Percentiles rank a stretch among this genome's conserved stretches.
These are phyloP conservation scores for Kwoniella dejecticola DNA, from an alignment of 768 basidiomycete species.

Conservation along the genomic window DNA sequence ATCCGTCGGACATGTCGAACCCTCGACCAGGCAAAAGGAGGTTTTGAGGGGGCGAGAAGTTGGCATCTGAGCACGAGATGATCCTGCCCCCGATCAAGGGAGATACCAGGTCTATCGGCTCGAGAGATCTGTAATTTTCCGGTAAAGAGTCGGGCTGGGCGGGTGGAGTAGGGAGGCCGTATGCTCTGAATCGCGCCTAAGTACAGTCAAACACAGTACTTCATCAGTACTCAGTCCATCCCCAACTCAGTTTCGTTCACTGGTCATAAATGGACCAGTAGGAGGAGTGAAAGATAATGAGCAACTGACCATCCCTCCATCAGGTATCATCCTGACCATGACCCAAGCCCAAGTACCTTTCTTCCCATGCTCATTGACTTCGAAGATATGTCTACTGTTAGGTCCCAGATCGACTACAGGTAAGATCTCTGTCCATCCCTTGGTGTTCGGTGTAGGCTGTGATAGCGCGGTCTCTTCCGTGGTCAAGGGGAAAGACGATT, in stretches of 20 bases:
- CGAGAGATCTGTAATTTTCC: constrained; percentile 9
- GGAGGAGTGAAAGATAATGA: background rate
- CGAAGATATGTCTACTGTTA: constrained; percentile 84
- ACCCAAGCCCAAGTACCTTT: constrained; percentile 55
- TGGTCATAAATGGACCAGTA: constrained; percentile 12
- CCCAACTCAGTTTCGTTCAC: background rate
- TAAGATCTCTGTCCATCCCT: constrained; percentile 71
- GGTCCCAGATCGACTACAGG: constrained; percentile 77
- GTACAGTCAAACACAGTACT: background rate
- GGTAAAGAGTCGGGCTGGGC: constrained; percentile 19
- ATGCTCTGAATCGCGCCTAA: constrained; percentile 89
- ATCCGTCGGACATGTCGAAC: constrained; percentile 91
- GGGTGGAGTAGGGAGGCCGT: constrained; percentile 61
- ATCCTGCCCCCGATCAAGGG: constrained; percentile 86
- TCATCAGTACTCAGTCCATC: too few species aligned
- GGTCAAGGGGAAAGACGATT: background rate
- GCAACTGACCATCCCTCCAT: constrained; percentile 85
- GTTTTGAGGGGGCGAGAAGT: constrained; percentile 90
- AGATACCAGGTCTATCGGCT: constrained; percentile 79
- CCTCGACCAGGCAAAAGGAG: constrained; percentile 87
- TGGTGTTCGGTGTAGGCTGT: constrained; percentile 21
- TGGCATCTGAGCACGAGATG: constrained; percentile 84
- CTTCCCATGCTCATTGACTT: constrained; percentile 61
- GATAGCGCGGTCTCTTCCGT: constrained; percentile 3
- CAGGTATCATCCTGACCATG: constrained; percentile 92